Base-by-base conservation (phyloP, 2,329 filamentous ascomycete genomes). In the Diplocarpon rosae region DNA sequence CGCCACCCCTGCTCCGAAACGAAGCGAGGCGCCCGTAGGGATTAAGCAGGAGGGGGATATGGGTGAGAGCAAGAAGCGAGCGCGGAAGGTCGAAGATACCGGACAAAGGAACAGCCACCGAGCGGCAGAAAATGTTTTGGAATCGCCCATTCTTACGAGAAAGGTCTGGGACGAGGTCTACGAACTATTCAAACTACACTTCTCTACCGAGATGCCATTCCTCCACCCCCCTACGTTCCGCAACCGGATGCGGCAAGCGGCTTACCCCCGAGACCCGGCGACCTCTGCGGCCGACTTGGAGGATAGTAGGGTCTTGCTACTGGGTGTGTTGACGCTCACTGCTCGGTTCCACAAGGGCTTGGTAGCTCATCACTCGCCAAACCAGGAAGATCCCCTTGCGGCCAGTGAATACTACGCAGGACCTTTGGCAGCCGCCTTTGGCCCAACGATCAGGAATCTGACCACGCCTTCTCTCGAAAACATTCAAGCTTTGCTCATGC, bases 121-220 rank as follows among this genome's bases (percentile, higher is more conserved):
- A 38, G 53, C 59, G 67, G 61, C 65, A 70, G 70, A 78, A 41
- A 79, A 85, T 53, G 71, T 79, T 1, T 65, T 86, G 24, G 72
- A 80, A 16, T 71, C 76, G 2, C 68, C 69, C 0, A 69, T 82
- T 41, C 66, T 87, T 20, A 84, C 78, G 1, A 68, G 73, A 28
- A 68, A 76, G 39, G 63, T 85, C 4, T 87, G 82, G 82, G 72
- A 73, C 33, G 75, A 84, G 55, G 64, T 86, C 31, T 81, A 83
- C 54, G 75, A 76, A 53, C 75, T 85, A 24, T 86, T 81, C 61
- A 77, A 80, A 54, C 68, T 79, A 34, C 80, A 87, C 58, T 86
- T 81, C 59, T 78, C 78, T 0, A 78, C 81, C 1, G 82, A 86
- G 57, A 69, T 87, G 32, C 77, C 82, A 0, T 87, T 87, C 56